Percentiles rank a stretch among this genome's conserved stretches.
These are phyloP conservation scores for Radiomyces spectabilis DNA, from an alignment of 192 early-diverging fungal genomes.

Conservation along the genomic window DNA sequence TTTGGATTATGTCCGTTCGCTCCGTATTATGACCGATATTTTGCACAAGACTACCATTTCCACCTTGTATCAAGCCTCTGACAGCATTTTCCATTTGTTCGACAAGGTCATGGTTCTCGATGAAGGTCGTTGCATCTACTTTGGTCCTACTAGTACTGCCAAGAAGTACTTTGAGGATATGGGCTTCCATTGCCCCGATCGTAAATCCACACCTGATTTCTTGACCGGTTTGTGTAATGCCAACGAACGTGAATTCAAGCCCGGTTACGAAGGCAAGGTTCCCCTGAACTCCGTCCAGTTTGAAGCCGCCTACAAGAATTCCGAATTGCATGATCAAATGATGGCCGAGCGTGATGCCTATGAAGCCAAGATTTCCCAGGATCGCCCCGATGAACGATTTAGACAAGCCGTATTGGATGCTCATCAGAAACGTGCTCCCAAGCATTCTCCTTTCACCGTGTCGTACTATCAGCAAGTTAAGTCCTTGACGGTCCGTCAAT, in stretches of 20 bases:
- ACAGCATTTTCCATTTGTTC: conserved; percentile 55
- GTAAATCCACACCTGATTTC: conserved; percentile 53
- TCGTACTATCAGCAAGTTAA: conserved; percentile 44
- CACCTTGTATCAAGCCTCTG: conserved; percentile 65
- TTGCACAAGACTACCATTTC: conserved; percentile 51
- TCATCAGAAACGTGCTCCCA: conserved; percentile 35
- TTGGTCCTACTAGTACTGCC: conserved; percentile 37
- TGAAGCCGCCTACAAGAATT: conserved; percentile 34
- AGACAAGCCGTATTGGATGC: conserved; percentile 42
- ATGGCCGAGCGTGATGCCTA: conserved; percentile 22
- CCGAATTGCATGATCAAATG: conserved; percentile 17
- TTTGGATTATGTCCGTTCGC: conserved; percentile 63
- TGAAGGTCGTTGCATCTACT: conserved; percentile 56
- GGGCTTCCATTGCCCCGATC: conserved; percentile 41
- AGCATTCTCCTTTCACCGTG: conserved; percentile 44
- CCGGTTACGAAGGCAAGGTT: conserved; percentile 38
- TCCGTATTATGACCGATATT: conserved; percentile 63
- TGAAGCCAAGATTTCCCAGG: conserved; percentile 19
- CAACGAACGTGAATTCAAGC: conserved; percentile 38
- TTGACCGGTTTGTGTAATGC: conserved; percentile 58
- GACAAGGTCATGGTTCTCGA: conserved; percentile 58
- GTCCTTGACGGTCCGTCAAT: conserved; percentile 40
- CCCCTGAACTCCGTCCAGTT: conserved; percentile 49
- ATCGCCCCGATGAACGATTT: conserved; percentile 20
- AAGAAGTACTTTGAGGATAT: conserved; percentile 41